Percentiles rank a stretch among this genome's conserved stretches.
Evolutionary conservation across 371 early-diverging fungal species (phyloP).

Genomic region (Mucor circinelloides): DNA sequence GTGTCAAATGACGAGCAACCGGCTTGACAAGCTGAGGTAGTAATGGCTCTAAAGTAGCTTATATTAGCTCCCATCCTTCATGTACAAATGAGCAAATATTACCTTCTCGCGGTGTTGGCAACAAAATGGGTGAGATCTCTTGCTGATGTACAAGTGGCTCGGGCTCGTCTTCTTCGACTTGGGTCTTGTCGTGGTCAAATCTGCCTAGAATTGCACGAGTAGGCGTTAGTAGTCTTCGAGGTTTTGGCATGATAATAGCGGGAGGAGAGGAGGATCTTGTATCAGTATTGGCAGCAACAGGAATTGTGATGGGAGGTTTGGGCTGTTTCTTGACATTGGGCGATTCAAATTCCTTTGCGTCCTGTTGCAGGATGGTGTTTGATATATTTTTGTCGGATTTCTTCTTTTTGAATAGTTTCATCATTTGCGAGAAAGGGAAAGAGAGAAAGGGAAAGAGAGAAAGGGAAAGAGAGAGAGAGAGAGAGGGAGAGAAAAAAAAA

Average conservation of each 20-base stretch:
- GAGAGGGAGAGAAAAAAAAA: background rate
- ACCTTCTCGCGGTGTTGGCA: constrained; percentile 11
- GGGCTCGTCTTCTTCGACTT: constrained; percentile 12
- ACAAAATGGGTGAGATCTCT: constrained; percentile 14
- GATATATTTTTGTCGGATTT: constrained; percentile 8
- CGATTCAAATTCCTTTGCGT: background rate
- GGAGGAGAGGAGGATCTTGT: background rate
- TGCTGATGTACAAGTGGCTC: background rate
- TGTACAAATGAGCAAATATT: background rate
- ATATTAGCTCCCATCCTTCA: background rate
- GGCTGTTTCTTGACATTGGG: background rate
- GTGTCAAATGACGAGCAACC: background rate
- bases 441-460: background rate
- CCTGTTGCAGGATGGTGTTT: background rate
- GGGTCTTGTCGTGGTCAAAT: constrained; percentile 20
- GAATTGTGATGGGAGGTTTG: background rate
- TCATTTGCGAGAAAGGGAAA: background rate
- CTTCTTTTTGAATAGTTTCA: constrained; percentile 13
- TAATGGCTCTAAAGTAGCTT: background rate
- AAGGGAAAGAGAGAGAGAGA: background rate
- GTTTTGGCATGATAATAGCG: constrained; percentile 23
- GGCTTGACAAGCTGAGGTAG: background rate
- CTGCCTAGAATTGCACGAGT: constrained; percentile 16
- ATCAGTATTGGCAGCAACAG: background rate
- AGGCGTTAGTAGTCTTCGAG: constrained; percentile 16